These are phyloP conservation scores for Dioscorea cayenensis DNA, from an alignment of 116 monocot species.

Conservation along the genomic window DNA sequence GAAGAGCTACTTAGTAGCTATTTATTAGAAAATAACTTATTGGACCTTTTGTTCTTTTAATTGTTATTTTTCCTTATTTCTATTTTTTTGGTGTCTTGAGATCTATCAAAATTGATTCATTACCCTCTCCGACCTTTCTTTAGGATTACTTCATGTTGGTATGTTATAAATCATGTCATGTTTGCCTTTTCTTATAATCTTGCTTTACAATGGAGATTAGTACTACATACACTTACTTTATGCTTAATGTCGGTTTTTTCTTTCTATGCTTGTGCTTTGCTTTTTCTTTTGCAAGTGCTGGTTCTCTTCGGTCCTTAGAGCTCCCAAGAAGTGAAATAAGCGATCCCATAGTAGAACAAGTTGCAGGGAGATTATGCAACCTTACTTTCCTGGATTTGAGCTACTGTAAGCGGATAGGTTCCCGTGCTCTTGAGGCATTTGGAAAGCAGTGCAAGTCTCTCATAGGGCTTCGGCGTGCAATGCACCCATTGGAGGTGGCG, in stretches of 20 bases:
- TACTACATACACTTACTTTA: background rate
- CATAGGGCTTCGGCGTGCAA: slow-evolving; percentile 44
- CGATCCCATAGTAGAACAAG: slow-evolving; percentile 58
- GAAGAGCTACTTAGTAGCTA: too few relatives aligned
- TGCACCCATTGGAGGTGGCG: slow-evolving; percentile 65
- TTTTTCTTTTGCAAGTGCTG: slow-evolving; percentile 48
- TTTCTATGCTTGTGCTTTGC: background rate
- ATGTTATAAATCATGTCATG: background rate
- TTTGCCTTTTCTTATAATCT: background rate
- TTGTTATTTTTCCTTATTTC: too few relatives aligned
- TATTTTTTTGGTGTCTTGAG: too few relatives aligned
- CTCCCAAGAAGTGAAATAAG: slow-evolving; percentile 79
- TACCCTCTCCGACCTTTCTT: too few relatives aligned
- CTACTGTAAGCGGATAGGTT: slow-evolving; percentile 77
- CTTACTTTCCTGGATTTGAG: slow-evolving; percentile 87
- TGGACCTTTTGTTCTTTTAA: too few relatives aligned
- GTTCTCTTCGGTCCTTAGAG: slow-evolving; percentile 62
- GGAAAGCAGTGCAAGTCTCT: slow-evolving; percentile 73
- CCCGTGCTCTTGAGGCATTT: slow-evolving; percentile 64
- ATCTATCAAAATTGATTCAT: too few relatives aligned
- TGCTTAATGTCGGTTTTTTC: background rate
- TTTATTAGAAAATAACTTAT: too few relatives aligned
- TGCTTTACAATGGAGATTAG: too few relatives aligned
- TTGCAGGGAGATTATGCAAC: slow-evolving; percentile 48
- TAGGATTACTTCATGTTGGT: background rate